Evolutionary conservation across 495 filamentous ascomycete genomes (phyloP).

Genomic region (Corynascus novoguineensis): DNA sequence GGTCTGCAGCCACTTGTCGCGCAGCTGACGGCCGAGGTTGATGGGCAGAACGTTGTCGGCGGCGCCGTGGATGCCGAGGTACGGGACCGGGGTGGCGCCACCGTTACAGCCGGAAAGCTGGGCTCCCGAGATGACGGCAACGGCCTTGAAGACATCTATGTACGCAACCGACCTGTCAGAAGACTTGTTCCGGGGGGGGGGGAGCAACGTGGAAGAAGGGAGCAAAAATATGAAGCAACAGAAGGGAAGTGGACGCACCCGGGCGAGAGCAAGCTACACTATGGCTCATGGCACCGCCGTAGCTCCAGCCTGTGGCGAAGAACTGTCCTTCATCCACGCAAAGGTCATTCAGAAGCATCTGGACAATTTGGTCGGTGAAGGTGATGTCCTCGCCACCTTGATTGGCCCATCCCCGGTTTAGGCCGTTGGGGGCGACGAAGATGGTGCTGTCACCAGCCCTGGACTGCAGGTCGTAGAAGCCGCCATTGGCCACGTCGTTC

Average conservation of each 20-base stretch:
- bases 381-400: conserved; percentile 38
- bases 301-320: conserved; percentile 45
- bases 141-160: background rate
- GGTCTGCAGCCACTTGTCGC: background rate
- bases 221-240: too few species aligned
- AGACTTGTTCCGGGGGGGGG: too few species aligned
- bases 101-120: background rate
- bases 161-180: too few species aligned
- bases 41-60: background rate
- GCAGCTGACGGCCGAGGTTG: background rate
- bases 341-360: conserved; percentile 34
- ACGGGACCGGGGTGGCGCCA: background rate
- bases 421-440: conserved; percentile 42
- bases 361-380: conserved; percentile 37
- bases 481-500: conserved; percentile 23
- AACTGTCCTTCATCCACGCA: conserved; percentile 40
- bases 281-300: conserved; percentile 45
- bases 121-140: background rate
- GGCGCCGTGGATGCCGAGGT: background rate
- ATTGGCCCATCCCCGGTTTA: conserved; percentile 45
- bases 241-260: conserved; percentile 24
- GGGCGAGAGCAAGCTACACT: conserved; percentile 40
- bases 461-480: conserved; percentile 35
- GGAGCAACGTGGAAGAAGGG: too few species aligned
- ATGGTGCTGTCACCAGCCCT: conserved; percentile 39